Evolutionary conservation across 495 filamentous ascomycete genomes (phyloP), one percentile per base, ranked within the genome.

Genomic region (Aspergillus mulundensis): DNA sequence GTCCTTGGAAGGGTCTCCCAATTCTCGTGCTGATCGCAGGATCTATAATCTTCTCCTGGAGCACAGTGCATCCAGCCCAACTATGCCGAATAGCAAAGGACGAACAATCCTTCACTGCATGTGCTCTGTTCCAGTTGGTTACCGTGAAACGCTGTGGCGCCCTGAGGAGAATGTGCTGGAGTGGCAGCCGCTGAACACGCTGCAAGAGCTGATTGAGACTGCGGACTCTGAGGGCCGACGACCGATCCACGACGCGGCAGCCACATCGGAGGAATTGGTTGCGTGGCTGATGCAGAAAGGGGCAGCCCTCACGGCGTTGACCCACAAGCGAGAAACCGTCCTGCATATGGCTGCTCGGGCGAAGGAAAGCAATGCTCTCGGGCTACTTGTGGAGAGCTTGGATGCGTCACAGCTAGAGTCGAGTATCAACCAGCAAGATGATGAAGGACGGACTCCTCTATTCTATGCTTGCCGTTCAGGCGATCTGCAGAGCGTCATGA

Each of bases 391-490:
- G 12, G 20, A 19, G 20, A 12, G 20, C 41, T 8, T 14, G 11
- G 1, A 8, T 4, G 25, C 3, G 6, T 5, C 16, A 23, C 11
- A 14, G 6, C 18, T 3, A 11, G 11, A 21, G 20, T 5, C 4
- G 14, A 23, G 18, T 7, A 14, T 44, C 6, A 40, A 40, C 19
- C 49, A 52, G 32, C 11, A 19, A 7, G 49, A 52, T 20, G 14
- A 12, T 12, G 32, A 40, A 14, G 49, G 34, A n/a, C 4, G 18
- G 4, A 40, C 49, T 11, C 49, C 49, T 4, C 36, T 52, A 5
- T 21, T 20, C 19, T 40, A 52, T 21, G 49, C 49, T 20, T 52
- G 49, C 24, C 18, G n/a, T 5, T 52, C 49, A 7, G 49, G 49
- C 19, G 30, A 23, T 8, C 5, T 23, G 19, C 30, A 52, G 20